A percentile compares a stretch with the other conserved stretches of the same genome.
phyloP scores from a whole-genome alignment of 306 rosid genomes.

The Rosa multiflora region DNA sequence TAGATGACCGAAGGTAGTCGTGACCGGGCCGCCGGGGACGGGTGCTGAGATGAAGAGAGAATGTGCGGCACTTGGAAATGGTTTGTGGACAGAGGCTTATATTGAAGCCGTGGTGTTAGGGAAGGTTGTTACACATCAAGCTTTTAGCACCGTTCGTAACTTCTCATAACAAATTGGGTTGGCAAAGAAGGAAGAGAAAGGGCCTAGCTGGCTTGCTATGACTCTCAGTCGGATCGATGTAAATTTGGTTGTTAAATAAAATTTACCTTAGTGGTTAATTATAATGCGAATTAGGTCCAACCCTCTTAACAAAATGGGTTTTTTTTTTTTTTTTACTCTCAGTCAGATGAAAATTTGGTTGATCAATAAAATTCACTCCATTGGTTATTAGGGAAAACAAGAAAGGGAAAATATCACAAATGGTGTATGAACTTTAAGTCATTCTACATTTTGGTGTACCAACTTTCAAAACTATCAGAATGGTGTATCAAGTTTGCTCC shows the following conservation, averaged over 20 bases:
- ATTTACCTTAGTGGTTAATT: neutral
- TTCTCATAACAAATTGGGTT: constrained; percentile 5
- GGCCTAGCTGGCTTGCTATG: neutral
- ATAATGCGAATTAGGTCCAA: neutral
- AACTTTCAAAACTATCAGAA: too few relatives aligned
- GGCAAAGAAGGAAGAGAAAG: neutral
- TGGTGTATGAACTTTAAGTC: neutral
- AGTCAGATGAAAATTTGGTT: neutral
- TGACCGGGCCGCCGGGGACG: constrained; percentile 11
- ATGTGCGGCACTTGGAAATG: constrained; percentile 8
- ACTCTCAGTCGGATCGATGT: neutral
- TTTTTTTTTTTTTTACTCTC: neutral
- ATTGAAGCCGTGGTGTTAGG: constrained; percentile 8
- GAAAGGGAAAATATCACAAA: neutral
- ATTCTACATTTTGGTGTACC: too few relatives aligned
- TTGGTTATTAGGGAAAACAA: neutral
- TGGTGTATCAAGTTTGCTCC: too few relatives aligned
- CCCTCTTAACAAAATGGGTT: neutral
- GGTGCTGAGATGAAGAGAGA: neutral
- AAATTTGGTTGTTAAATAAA: neutral
- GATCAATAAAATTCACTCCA: neutral
- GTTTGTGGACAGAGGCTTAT: constrained; percentile 3
- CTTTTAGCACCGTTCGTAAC: constrained; percentile 15
- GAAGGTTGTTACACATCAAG: constrained; percentile 9
- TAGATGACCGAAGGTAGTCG: neutral